Evolutionary conservation across 148 eudicot genomes (phyloP).

Genomic region (Vaccinium corymbosum): DNA sequence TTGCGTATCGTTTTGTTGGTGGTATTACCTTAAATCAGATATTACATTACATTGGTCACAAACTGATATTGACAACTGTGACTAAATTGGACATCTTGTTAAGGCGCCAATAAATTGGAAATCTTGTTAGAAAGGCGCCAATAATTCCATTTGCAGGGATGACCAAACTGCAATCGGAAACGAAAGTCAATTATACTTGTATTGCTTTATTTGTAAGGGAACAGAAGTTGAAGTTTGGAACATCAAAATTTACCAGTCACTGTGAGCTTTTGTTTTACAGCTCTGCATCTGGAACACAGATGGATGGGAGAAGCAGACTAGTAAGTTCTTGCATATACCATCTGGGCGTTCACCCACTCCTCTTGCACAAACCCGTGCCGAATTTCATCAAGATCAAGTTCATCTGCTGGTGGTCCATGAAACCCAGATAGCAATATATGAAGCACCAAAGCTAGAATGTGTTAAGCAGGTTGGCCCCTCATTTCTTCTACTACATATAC

Average conservation of each 20-base stretch:
- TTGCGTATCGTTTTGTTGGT: not conserved
- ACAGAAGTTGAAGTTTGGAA: not conserved
- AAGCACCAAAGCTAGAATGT: constrained; percentile 51
- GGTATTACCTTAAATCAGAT: not conserved
- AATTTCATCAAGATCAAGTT: constrained; percentile 56
- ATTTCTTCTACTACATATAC: constrained; percentile 3
- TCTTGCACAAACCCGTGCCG: constrained; percentile 53
- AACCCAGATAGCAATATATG: constrained; percentile 58
- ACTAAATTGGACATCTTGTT: constrained; percentile 2
- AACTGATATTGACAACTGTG: not conserved
- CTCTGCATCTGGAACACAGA: constrained; percentile 54
- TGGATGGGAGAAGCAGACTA: constrained; percentile 56
- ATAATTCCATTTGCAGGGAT: not conserved
- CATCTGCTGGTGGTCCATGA: constrained; percentile 63
- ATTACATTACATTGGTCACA: not conserved
- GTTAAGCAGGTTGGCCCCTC: constrained; percentile 43
- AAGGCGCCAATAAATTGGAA: not conserved
- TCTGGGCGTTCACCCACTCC: constrained; percentile 32
- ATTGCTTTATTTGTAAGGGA: not conserved
- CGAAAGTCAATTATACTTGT: not conserved
- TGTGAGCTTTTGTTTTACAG: constrained; percentile 29
- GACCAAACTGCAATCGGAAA: not conserved
- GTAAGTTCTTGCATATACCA: constrained; percentile 50
- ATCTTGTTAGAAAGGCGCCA: too few species aligned
- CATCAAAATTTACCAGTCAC: not conserved